phyloP scores from a whole-genome alignment of 83 land plant species.

The Thuja plicata region DNA sequence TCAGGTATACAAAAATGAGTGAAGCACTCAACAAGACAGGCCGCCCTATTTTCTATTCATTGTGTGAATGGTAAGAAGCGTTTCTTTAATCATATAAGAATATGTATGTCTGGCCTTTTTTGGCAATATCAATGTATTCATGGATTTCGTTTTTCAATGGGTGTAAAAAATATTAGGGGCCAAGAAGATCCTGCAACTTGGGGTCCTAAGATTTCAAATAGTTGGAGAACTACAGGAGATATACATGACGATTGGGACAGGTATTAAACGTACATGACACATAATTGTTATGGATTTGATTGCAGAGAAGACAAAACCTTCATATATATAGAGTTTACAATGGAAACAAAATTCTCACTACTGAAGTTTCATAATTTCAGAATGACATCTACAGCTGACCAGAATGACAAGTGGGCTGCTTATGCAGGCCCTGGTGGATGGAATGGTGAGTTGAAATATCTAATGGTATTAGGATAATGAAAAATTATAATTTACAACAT shows the following conservation, averaged over 20 bases:
- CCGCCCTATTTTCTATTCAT: slow-evolving; percentile 8
- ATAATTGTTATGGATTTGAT: too few relatives aligned
- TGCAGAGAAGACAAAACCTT: too few relatives aligned
- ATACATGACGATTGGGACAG: slow-evolving; percentile 10
- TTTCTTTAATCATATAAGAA: background rate
- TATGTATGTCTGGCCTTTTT: background rate
- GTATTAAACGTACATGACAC: background rate
- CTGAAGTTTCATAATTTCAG: slow-evolving; percentile 17
- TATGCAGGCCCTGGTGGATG: slow-evolving; percentile 60
- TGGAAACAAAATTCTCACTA: too few relatives aligned
- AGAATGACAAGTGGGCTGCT: slow-evolving; percentile 41
- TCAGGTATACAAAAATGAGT: slow-evolving; percentile 14
- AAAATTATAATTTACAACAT: background rate
- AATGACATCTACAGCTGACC: slow-evolving; percentile 33
- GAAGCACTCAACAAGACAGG: background rate
- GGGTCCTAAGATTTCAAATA: slow-evolving; percentile 18
- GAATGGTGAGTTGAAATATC: slow-evolving; percentile 33
- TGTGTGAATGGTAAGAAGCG: slow-evolving; percentile 16
- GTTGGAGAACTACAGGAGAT: slow-evolving; percentile 28
- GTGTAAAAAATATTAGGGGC: background rate
- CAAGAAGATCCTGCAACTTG: slow-evolving; percentile 17
- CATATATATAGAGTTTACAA: too few relatives aligned
- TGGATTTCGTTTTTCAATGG: background rate
- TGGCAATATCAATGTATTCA: background rate
- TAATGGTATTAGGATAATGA: too few relatives aligned